These are phyloP conservation scores for Babesia bovis DNA, from an alignment of 169 alveolate genomes.

Conservation along the genomic window DNA sequence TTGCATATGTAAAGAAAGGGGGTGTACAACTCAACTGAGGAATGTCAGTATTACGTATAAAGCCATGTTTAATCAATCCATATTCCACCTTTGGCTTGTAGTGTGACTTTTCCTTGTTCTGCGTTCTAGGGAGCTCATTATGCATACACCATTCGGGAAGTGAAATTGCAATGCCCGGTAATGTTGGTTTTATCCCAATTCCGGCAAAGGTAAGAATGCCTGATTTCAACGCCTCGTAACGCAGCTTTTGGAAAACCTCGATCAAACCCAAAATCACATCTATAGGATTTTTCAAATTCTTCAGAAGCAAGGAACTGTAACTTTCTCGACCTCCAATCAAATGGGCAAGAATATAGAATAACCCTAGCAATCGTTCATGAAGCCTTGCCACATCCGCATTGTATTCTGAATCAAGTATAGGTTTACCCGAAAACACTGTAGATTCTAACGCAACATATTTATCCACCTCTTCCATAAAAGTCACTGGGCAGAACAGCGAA, in stretches of 20 bases:
- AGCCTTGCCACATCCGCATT: constrained; percentile 12
- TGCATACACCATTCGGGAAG: constrained; percentile 64
- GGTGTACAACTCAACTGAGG: constrained; percentile 66
- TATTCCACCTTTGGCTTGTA: constrained; percentile 17
- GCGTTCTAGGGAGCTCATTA: not conserved
- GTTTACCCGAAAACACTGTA: not conserved
- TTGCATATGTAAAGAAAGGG: constrained; percentile 61
- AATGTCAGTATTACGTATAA: constrained; percentile 3
- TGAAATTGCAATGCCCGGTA: constrained; percentile 38
- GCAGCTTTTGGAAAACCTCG: constrained; percentile 34
- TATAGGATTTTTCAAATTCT: constrained; percentile 17
- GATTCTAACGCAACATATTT: constrained; percentile 42
- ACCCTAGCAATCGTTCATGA: constrained; percentile 38
- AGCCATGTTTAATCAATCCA: constrained; percentile 30
- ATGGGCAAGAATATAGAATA: constrained; percentile 44
- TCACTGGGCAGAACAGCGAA: constrained; percentile 53
- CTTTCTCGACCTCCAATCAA: constrained; percentile 52
- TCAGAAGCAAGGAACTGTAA: constrained; percentile 6
- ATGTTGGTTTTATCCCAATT: constrained; percentile 40
- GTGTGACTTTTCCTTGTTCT: not conserved
- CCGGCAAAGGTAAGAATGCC: constrained; percentile 34
- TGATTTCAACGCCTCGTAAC: constrained; percentile 28
- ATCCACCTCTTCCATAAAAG: constrained; percentile 39
- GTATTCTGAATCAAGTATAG: constrained; percentile 6
- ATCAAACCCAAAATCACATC: constrained; percentile 29